phyloP scores from a whole-genome alignment of 1,284 basidiomycete species.

The Tylopilus sp. region DNA sequence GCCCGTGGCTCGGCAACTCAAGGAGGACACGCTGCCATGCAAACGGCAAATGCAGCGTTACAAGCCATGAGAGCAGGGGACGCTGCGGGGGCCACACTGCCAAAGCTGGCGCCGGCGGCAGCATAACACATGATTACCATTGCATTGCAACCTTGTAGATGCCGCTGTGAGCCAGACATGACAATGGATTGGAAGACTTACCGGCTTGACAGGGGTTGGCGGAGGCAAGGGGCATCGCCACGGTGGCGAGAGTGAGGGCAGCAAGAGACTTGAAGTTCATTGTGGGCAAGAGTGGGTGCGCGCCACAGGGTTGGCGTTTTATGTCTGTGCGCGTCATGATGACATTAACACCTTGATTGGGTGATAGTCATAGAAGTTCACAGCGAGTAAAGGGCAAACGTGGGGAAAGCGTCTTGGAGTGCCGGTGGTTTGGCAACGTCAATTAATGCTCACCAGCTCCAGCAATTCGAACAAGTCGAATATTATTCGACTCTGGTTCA shows the following conservation, averaged over 20 bases:
- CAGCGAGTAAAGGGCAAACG: conserved; percentile 17
- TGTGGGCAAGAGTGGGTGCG: not conserved
- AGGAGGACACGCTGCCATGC: conserved; percentile 22
- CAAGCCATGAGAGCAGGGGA: conserved; percentile 62
- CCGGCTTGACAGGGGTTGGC: conserved; percentile 63
- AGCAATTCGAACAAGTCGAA: no score
- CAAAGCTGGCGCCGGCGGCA: conserved; percentile 63
- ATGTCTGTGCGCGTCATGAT: no score
- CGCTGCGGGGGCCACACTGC: conserved; percentile 51
- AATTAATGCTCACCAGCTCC: no score
- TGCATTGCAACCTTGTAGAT: conserved; percentile 26
- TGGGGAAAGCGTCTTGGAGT: not conserved
- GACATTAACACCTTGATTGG: no score
- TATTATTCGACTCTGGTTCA: no score
- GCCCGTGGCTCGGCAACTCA: not conserved
- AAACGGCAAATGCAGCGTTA: conserved; percentile 61
- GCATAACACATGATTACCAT: conserved; percentile 65
- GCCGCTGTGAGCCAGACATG: not conserved
- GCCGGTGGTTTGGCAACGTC: no score
- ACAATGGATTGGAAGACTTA: conserved; percentile 24
- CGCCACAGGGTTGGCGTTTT: no score
- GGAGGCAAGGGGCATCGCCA: conserved; percentile 31
- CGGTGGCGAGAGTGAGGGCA: conserved; percentile 31
- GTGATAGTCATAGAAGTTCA: no score
- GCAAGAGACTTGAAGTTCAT: conserved; percentile 43